These are phyloP conservation scores for Psilocybe cubensis DNA, from an alignment of 768 basidiomycete genomes.

Conservation along the genomic window DNA sequence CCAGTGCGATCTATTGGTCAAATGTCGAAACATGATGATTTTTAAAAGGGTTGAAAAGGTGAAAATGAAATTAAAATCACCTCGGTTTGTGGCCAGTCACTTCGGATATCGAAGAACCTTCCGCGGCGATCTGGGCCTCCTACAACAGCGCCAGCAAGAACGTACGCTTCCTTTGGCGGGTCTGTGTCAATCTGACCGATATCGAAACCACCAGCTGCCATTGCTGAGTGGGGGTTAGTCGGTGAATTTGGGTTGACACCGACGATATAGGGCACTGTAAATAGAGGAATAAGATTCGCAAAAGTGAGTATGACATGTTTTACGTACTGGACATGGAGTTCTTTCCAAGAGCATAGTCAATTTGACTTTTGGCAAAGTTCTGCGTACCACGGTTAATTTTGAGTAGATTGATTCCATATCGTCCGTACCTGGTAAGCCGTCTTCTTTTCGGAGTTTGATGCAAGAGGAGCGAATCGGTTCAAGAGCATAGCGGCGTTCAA, in stretches of 20 bases:
- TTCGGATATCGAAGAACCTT: constrained; percentile 82
- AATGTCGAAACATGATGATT: neutral
- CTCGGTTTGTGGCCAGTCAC: constrained; percentile 91
- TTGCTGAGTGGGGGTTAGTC: constrained; percentile 86
- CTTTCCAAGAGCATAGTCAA: constrained; percentile 83
- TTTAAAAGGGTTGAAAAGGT: neutral
- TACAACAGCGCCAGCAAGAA: constrained; percentile 86
- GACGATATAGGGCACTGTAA: constrained; percentile 78
- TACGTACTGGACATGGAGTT: constrained; percentile 85
- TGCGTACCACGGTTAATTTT: constrained; percentile 28
- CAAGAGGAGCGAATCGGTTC: constrained; percentile 74
- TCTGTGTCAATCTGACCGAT: constrained; percentile 69
- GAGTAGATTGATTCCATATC: neutral
- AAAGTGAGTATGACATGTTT: neutral
- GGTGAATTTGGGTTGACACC: constrained; percentile 92
- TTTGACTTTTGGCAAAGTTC: constrained; percentile 76
- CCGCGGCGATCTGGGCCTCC: constrained; percentile 85
- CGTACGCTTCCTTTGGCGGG: constrained; percentile 72
- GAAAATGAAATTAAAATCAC: constrained; percentile 33
- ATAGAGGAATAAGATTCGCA: neutral
- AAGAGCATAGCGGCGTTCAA: constrained; percentile 87
- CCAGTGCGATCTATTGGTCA: constrained; percentile 64
- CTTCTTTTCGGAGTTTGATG: constrained; percentile 61
- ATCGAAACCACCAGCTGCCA: constrained; percentile 83
- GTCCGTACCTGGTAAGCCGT: constrained; percentile 58